phyloP scores from a whole-genome alignment of 192 early-diverging fungal species.

The Chytriomyces hyalinus region DNA sequence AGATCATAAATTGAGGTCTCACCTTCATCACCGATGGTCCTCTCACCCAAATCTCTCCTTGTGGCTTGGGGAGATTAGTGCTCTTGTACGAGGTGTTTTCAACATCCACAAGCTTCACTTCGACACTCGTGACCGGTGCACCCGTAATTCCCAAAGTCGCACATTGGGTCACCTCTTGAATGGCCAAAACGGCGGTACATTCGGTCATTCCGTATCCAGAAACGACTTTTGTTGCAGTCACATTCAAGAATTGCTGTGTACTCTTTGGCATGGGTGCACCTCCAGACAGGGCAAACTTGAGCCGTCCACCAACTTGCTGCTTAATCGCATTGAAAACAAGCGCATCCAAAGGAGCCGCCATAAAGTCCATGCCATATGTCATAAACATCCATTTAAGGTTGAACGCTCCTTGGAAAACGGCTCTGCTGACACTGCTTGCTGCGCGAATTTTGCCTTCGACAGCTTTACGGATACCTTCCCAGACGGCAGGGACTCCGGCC shows the following conservation, averaged over 20 bases:
- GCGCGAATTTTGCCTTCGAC: constrained; percentile 69
- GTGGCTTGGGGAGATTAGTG: constrained; percentile 46
- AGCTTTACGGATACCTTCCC: constrained; percentile 85
- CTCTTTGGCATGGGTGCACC: constrained; percentile 89
- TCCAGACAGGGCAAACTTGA: constrained; percentile 83
- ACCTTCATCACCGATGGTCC: constrained; percentile 73
- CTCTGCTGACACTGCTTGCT: constrained; percentile 59
- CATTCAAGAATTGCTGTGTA: constrained; percentile 76
- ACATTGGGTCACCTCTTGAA: constrained; percentile 35
- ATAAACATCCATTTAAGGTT: constrained; percentile 73
- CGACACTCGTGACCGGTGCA: constrained; percentile 76
- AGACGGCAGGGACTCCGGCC: constrained; percentile 76
- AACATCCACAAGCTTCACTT: constrained; percentile 81
- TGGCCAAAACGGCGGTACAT: constrained; percentile 65
- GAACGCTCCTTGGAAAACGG: constrained; percentile 77
- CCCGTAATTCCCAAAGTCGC: constrained; percentile 70
- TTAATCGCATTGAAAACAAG: constrained; percentile 85
- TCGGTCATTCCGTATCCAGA: constrained; percentile 83
- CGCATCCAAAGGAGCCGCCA: constrained; percentile 15
- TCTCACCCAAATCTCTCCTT: constrained; percentile 86
- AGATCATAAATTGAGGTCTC: no score
- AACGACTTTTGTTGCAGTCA: constrained; percentile 77
- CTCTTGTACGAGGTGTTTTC: constrained; percentile 43
- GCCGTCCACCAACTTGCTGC: constrained; percentile 82
- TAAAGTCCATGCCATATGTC: constrained; percentile 48